Conservation (phyloP, 2,329 filamentous ascomycete genomes). For the Beauveria sp. region DNA sequence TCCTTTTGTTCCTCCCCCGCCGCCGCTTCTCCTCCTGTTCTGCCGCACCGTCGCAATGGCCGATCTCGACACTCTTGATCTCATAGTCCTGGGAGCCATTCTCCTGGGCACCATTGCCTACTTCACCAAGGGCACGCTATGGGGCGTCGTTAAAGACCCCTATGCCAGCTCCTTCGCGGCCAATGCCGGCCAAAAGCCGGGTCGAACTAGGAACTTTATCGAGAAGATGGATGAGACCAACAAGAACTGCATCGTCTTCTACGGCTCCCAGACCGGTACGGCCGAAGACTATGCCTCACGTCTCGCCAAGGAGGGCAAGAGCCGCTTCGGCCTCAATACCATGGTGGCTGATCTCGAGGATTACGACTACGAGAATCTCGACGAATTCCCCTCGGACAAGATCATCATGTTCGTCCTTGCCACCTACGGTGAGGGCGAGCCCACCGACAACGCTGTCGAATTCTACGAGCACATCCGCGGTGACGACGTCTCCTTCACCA, state of each 20-base stretch:
- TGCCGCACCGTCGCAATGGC: constrained; percentile 57
- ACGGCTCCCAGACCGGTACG: constrained; percentile 95
- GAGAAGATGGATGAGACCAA: constrained; percentile 92
- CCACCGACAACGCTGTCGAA: constrained; percentile 96
- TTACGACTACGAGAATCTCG: constrained; percentile 92
- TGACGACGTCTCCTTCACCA: constrained; percentile 74
- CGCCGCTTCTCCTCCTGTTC: background rate
- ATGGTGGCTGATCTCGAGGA: constrained; percentile 98
- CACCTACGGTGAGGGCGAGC: constrained; percentile 96
- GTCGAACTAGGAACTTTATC: constrained; percentile 83
- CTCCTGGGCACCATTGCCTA: constrained; percentile 85
- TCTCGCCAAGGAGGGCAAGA: constrained; percentile 93
- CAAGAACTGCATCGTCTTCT: constrained; percentile 98
- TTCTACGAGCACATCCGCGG: constrained; percentile 93
- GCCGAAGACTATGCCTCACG: constrained; percentile 97
- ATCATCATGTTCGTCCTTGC: constrained; percentile 91
- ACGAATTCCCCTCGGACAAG: constrained; percentile 82
- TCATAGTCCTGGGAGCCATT: constrained; percentile 80
- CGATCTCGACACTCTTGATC: constrained; percentile 90
- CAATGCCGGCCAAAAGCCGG: constrained; percentile 64
- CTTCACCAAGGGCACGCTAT: constrained; percentile 95
- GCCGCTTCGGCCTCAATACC: constrained; percentile 89
- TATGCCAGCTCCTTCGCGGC: constrained; percentile 70
- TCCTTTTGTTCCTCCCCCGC: background rate
- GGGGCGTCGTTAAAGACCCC: constrained; percentile 81